phyloP scores from a whole-genome alignment of 192 early-diverging fungal species.

The Pilaira anomala region DNA sequence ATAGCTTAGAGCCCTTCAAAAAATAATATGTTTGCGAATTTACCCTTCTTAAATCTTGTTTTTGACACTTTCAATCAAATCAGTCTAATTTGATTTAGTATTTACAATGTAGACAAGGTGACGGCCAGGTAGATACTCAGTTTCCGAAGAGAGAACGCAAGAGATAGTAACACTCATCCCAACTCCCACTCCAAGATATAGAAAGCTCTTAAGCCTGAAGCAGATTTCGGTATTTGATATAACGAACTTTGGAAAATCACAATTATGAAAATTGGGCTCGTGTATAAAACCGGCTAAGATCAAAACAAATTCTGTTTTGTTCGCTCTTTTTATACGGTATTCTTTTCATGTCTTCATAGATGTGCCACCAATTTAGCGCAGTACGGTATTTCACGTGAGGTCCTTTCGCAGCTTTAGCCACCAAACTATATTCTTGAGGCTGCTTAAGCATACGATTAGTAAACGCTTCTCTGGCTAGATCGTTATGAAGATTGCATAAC shows the following conservation, averaged over 20 bases:
- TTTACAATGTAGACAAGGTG: slow-evolving; percentile 5
- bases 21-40: slow-evolving; percentile 6
- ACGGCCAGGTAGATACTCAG: slow-evolving; percentile 5
- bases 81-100: slow-evolving; percentile 7
- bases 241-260: slow-evolving; percentile 8
- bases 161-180: slow-evolving; percentile 6
- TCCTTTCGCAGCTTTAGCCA: slow-evolving; percentile 12
- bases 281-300: slow-evolving; percentile 8
- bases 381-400: slow-evolving; percentile 2
- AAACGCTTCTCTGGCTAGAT: slow-evolving; percentile 16
- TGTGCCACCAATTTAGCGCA: slow-evolving; percentile 14
- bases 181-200: slow-evolving; percentile 7
- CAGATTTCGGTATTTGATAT: slow-evolving; percentile 8
- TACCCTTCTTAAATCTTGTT: slow-evolving; percentile 10
- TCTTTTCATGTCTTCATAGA: slow-evolving; percentile 9
- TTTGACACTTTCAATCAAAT: slow-evolving; percentile 10
- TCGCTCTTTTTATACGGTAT: slow-evolving; percentile 12
- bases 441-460: slow-evolving; percentile 10
- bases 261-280: slow-evolving; percentile 8
- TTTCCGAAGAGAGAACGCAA: slow-evolving; percentile 7
- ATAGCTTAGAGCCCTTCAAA: slow-evolving; percentile 5
- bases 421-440: slow-evolving; percentile 8
- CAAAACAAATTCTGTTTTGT: slow-evolving; percentile 14
- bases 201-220: slow-evolving; percentile 8
- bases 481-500: slow-evolving; percentile 10